Evolutionary conservation across 345 rosid genomes (phyloP).

Genomic region (Clarkia xantiana): DNA sequence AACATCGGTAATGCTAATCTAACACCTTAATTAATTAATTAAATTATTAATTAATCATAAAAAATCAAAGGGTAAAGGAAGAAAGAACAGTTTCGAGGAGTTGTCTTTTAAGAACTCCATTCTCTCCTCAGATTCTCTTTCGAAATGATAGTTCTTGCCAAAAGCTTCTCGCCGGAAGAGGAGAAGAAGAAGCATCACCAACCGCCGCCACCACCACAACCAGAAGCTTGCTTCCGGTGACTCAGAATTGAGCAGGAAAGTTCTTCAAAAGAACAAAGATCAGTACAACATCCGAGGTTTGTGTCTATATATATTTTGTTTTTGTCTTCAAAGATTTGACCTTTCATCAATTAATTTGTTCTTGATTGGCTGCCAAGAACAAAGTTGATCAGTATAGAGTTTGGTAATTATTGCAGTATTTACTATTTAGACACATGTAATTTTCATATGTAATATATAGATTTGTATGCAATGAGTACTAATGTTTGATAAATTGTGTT

Average conservation of each 20-base stretch:
- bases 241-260: slow-evolving; percentile 31
- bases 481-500: not conserved
- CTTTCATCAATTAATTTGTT: too few species aligned
- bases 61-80: not conserved
- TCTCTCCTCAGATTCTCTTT: slow-evolving; percentile 20
- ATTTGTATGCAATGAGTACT: too few species aligned
- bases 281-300: not conserved
- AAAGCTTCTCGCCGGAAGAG: not conserved
- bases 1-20: slow-evolving; percentile 6
- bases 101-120: slow-evolving; percentile 29
- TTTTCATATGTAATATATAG: too few species aligned
- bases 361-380: too few species aligned
- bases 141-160: not conserved
- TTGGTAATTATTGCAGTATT: not conserved
- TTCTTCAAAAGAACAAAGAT: not conserved
- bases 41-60: not conserved
- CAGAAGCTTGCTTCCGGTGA: not conserved
- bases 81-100: slow-evolving; percentile 12
- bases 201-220: too few species aligned
- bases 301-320: not conserved
- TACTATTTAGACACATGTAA: too few species aligned
- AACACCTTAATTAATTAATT: slow-evolving; percentile 3
- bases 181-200: not conserved
- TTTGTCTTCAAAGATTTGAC: slow-evolving; percentile 4
- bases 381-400: too few species aligned